phyloP scores from a whole-genome alignment of 805 yeast species.

The Metschnikowia kofuensis region DNA sequence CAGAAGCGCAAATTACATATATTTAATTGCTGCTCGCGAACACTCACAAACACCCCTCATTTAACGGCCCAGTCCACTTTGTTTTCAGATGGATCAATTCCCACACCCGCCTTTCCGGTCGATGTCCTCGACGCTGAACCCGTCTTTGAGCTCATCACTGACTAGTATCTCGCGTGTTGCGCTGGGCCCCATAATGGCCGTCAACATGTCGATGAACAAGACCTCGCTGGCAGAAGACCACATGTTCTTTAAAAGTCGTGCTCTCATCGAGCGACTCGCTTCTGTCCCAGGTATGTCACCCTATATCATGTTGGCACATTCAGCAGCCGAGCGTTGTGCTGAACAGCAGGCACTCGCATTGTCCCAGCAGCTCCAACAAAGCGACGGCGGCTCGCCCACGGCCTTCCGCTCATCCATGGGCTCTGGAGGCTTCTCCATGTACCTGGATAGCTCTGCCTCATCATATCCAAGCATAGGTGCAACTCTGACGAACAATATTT shows the following conservation, averaged over 20 bases:
- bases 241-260: constrained; percentile 62
- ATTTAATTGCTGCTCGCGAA: neutral
- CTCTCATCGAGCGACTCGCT: constrained; percentile 53
- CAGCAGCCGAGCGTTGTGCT: constrained; percentile 63
- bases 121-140: constrained; percentile 31
- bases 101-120: constrained; percentile 38
- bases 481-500: constrained; percentile 36
- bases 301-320: constrained; percentile 59
- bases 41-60: neutral
- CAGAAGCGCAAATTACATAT: too few species aligned
- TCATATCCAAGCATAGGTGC: constrained; percentile 15
- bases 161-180: constrained; percentile 39
- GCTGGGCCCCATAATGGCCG: constrained; percentile 45
- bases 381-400: constrained; percentile 13
- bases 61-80: neutral
- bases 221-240: constrained; percentile 64
- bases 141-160: constrained; percentile 28
- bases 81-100: constrained; percentile 11
- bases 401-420: constrained; percentile 35
- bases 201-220: constrained; percentile 55
- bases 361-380: constrained; percentile 38
- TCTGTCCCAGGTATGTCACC: constrained; percentile 66
- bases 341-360: constrained; percentile 66
- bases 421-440: constrained; percentile 34
- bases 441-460: constrained; percentile 30